Evolutionary conservation across 768 basidiomycete genomes (phyloP), one percentile per base, ranked within the genome.

Genomic region (Rhizopogon roseolus): DNA sequence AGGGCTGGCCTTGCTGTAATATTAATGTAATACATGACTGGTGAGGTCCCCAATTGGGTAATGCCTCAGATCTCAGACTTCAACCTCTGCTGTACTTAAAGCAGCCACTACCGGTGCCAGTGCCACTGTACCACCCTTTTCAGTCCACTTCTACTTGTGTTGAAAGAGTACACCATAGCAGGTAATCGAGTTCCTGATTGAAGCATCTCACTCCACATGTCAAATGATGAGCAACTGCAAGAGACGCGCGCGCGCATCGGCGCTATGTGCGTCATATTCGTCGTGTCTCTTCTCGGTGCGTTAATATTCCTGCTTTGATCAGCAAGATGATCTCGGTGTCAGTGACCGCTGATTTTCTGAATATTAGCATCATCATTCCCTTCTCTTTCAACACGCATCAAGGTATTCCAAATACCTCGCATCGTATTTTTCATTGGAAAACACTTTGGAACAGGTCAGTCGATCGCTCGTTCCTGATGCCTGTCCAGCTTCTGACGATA

Each of bases 391-490:
- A 81, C 78, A 54, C 75, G 74, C 1, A 62, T 77, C 13, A 72
- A 75, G 6, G 74, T 74, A 53, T 60, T 90, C 19, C 76, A 77
- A 50, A 83, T 90, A 59, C 88, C 88, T 1, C 76, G 77, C 22
- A 71, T 88, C 14, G 61, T 86, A 16, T 92, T 93, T 65, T 92
- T 93, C 67, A 74, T 90, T n/a, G 89, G 87, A 38, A 93, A 91
- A 62, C 90, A 93, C 64, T 91, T 92, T 60, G 90, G 90, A 36
- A 92, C 90, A 13, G 82, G 84, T 81, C 40, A 22, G 64, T 44
- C 4, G n/a, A n/a, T 53, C 25, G 22, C 27, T 19, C 41, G 42
- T 32, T 36, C 14, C 7, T 39, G 43, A 25, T 22, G 13, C 39
- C 53, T 49, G 11, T 17, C 6, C 48, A 44, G 29, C 1, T 34